Evolutionary conservation across 805 yeast genomes (phyloP), one percentile per base, ranked within the genome.

Genomic region (Teunomyces atbi): DNA sequence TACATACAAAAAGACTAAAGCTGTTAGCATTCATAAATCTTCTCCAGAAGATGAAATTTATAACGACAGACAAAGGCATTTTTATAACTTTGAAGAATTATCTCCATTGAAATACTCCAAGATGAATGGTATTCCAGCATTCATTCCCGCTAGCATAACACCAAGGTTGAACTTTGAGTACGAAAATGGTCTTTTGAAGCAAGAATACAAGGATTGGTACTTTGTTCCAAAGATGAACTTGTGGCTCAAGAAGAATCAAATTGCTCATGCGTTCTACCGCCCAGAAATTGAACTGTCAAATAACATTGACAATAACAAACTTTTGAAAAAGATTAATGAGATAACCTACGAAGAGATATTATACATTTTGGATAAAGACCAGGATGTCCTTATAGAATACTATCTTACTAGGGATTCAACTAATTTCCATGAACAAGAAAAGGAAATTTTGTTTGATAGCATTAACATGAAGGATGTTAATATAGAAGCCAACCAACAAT

Each of bases 81-180:
- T 67, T 42, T 45, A 57, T 12, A 43, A 53, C 13, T 56, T 60
- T 15, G 51, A 53, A 5, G 78, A 75, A 47, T 53, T 77, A 20
- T 66, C 71, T 41, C 80, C 80, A 10, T 54, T 77, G 43, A 64
- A 71, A 45, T 67, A 69, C 49, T 66, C 79, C 0, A 51, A 59
- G 21, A 69, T 71, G 33, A 81, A 76, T 57, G 81, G 80, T 35
- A 73, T 79, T 12, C 71, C 78, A 19, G 78, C 81, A 3, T 74
- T 81, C 49, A 64, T 84, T 11, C 89, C 89, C 1, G 59, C 67
- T 36, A 65, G 74, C 33, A 73, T 63, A 51, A 54, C 70, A 7
- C 55, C 60, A 2, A 62, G 76, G 2, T 60, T 84, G 34, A 58
- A 58, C 6, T 66, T 68, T 11, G 89, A 84, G 58, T 84, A 84